phyloP scores from a whole-genome alignment of 495 filamentous ascomycete genomes.

The Cercophora samala region DNA sequence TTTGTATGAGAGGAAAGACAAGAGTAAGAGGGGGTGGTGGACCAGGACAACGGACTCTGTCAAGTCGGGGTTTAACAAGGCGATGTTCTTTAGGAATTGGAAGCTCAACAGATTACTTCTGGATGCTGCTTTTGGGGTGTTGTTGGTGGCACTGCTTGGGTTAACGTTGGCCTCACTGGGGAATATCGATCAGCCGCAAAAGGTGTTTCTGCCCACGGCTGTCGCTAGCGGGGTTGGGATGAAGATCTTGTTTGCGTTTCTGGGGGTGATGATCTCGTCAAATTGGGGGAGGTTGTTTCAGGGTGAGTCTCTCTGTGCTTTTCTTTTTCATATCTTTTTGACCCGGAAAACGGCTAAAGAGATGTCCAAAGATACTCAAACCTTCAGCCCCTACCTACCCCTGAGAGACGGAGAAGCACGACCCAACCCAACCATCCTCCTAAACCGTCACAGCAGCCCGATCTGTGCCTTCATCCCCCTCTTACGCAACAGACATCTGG shows the following conservation, averaged over 20 bases:
- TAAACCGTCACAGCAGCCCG: conserved; percentile 25
- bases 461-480: conserved; percentile 31
- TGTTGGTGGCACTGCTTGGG: conserved; percentile 23
- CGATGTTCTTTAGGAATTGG: conserved; percentile 13
- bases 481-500: conserved; percentile 22
- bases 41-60: background rate
- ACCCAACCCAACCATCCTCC: conserved; percentile 27
- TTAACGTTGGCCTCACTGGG: conserved; percentile 19
- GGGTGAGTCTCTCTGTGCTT: conserved; percentile 6
- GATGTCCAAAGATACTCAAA: conserved; percentile 18
- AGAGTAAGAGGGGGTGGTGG: background rate
- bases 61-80: background rate
- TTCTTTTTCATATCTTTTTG: background rate
- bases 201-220: conserved; percentile 16
- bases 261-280: conserved; percentile 21
- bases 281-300: conserved; percentile 26
- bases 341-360: background rate
- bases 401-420: conserved; percentile 15
- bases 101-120: conserved; percentile 19
- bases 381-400: conserved; percentile 21
- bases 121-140: conserved; percentile 14
- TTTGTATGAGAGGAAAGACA: conserved; percentile 9
- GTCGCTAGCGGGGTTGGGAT: conserved; percentile 14
- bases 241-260: conserved; percentile 22
- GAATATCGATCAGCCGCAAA: conserved; percentile 19